Conservation (phyloP, 768 basidiomycete species). For the Mycena galopus region DNA sequence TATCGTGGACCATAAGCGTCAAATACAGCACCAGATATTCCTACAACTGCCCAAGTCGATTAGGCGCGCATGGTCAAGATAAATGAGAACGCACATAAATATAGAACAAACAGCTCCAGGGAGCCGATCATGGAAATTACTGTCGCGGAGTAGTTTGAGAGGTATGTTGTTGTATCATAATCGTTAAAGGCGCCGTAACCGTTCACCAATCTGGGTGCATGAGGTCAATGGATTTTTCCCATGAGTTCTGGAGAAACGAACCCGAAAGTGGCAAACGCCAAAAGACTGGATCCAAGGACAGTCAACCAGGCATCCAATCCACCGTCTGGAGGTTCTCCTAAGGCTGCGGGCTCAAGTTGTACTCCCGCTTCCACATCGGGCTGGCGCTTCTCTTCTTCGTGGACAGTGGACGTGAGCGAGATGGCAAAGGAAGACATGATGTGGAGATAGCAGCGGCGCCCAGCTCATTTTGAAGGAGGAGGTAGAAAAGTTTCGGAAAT, state of each 20-base stretch:
- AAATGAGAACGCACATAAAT: conserved; percentile 30
- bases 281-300: conserved; percentile 33
- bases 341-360: neutral
- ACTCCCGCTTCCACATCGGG: neutral
- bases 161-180: conserved; percentile 45
- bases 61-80: neutral
- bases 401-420: conserved; percentile 4
- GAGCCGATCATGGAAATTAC: conserved; percentile 47
- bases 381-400: neutral
- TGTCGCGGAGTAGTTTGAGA: conserved; percentile 45
- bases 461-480: no score
- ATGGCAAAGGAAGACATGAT: neutral
- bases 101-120: conserved; percentile 44
- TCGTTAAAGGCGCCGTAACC: conserved; percentile 52
- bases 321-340: conserved; percentile 38
- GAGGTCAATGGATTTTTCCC: neutral
- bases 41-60: conserved; percentile 29
- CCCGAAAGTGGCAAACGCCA: conserved; percentile 39
- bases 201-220: conserved; percentile 41
- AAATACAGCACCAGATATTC: conserved; percentile 40
- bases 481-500: no score
- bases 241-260: conserved; percentile 3
- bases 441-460: no score
- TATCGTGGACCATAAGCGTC: conserved; percentile 39
- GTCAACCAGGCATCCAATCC: conserved; percentile 42